Evolutionary conservation across 176 grass and related monocot genomes (phyloP).

Genomic region (Oryza glaberrima): DNA sequence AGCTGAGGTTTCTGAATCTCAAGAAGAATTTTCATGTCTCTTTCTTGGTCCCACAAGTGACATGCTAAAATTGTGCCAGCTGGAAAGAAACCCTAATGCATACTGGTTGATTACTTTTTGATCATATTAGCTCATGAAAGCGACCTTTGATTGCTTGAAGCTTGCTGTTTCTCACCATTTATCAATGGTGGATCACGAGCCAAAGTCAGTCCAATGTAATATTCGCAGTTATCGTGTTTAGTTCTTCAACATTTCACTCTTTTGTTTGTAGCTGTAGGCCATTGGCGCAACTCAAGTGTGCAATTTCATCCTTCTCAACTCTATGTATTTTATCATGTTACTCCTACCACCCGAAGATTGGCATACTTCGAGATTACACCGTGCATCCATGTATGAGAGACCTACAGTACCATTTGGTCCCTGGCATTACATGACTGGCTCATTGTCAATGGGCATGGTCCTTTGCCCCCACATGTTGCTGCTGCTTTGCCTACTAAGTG

Average conservation of each 20-base stretch:
- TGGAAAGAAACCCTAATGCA: constrained; percentile 15
- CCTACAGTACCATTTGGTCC: no score
- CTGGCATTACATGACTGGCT: neutral
- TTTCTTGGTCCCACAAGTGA: neutral
- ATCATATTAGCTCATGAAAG: constrained; percentile 19
- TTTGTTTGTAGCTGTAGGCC: neutral
- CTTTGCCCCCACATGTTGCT: constrained; percentile 34
- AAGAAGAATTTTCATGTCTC: neutral
- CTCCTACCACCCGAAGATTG: neutral
- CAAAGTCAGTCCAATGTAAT: constrained; percentile 1
- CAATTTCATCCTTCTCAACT: neutral
- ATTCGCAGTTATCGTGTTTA: neutral
- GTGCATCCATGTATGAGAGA: neutral
- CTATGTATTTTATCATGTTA: neutral
- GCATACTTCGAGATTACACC: neutral
- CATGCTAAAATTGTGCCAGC: constrained; percentile 4
- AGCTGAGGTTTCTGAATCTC: neutral
- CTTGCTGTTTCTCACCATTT: neutral
- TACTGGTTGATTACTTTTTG: neutral
- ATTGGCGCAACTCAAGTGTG: neutral
- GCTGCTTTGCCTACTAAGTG: constrained; percentile 29
- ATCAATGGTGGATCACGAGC: neutral
- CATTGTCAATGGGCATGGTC: constrained; percentile 1
- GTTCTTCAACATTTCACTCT: neutral
- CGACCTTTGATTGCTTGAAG: neutral